Percentiles rank a stretch among this genome's conserved stretches.
Evolutionary conservation across 306 rosid species (phyloP).

Genomic region (Vicia sativa): DNA sequence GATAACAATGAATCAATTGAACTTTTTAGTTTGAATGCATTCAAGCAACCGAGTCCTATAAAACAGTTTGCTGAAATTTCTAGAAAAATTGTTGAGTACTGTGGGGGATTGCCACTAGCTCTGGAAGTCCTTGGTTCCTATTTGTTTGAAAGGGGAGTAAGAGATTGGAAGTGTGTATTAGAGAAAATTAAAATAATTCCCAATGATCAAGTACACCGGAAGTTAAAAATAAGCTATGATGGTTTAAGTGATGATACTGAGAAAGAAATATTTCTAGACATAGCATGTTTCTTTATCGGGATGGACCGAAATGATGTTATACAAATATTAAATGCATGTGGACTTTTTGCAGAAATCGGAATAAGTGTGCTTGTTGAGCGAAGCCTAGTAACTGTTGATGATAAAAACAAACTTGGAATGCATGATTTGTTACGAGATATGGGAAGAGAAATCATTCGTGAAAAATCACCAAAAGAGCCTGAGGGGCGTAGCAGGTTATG

Average conservation of each 20-base stretch:
- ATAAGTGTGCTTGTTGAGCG: too few species aligned
- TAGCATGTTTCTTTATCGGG: neutral
- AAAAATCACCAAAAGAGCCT: too few species aligned
- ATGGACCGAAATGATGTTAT: too few species aligned
- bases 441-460: too few species aligned
- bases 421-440: too few species aligned
- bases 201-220: neutral
- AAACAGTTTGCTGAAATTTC: neutral
- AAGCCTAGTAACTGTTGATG: too few species aligned
- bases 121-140: neutral
- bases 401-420: too few species aligned
- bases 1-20: neutral
- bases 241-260: neutral
- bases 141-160: neutral
- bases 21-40: neutral
- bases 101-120: slow-evolving; percentile 4
- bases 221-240: slow-evolving; percentile 5
- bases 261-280: neutral
- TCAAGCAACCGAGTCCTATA: neutral
- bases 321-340: too few species aligned
- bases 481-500: too few species aligned
- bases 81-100: neutral
- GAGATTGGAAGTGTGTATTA: neutral
- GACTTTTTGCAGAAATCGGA: too few species aligned
- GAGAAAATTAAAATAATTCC: slow-evolving; percentile 3